These are phyloP conservation scores for Aethionema arabicum DNA, from an alignment of 345 rosid species.

Conservation along the genomic window DNA sequence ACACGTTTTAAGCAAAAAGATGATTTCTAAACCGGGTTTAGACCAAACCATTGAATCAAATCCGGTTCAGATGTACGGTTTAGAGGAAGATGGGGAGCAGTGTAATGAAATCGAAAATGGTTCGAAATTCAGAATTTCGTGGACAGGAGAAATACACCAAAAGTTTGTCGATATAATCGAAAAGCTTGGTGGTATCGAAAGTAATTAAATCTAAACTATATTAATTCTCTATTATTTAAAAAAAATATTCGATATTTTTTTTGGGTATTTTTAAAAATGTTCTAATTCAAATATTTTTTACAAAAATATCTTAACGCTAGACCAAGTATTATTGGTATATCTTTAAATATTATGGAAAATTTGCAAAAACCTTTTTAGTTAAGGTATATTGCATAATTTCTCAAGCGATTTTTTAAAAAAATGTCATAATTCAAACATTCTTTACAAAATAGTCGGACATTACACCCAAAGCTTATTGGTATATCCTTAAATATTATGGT, in stretches of 20 bases:
- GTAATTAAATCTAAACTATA: conserved; percentile 11
- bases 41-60: not conserved
- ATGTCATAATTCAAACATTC: no score
- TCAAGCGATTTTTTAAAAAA: no score
- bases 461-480: no score
- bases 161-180: conserved; percentile 25
- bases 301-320: no score
- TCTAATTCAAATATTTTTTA: no score
- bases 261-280: no score
- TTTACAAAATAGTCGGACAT: no score
- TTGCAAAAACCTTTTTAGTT: no score
- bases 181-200: conserved; percentile 20
- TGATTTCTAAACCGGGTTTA: conserved; percentile 4
- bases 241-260: not conserved
- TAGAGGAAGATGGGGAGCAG: not conserved
- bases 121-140: conserved; percentile 16
- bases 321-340: no score
- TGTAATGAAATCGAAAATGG: not conserved
- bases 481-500: no score
- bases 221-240: not conserved
- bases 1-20: conserved; percentile 29
- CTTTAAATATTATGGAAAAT: no score
- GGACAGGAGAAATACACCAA: conserved; percentile 18
- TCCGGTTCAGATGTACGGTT: not conserved
- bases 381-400: no score